A percentile compares a stretch with the other conserved stretches of the same genome.
These are phyloP conservation scores for Colletotrichum theobromicola DNA, from an alignment of 2,329 filamentous ascomycete genomes.

Conservation along the genomic window DNA sequence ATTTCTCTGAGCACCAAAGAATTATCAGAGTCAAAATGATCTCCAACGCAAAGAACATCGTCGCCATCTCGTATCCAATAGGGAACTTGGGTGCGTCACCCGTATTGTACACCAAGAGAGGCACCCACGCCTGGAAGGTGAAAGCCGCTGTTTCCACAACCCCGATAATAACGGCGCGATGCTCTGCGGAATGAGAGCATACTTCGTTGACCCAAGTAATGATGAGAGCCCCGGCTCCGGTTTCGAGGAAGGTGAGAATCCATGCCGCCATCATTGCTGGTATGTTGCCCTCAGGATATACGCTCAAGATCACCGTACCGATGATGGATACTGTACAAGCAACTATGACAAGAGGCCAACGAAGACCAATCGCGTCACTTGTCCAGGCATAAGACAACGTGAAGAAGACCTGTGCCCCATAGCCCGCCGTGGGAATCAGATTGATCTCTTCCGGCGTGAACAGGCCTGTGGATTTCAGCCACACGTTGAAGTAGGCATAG, in stretches of 20 bases:
- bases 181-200: slow-evolving; percentile 49
- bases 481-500: slow-evolving; percentile 39
- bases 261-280: slow-evolving; percentile 40
- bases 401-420: slow-evolving; percentile 45
- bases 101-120: slow-evolving; percentile 39
- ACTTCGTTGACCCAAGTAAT: slow-evolving; percentile 55
- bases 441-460: slow-evolving; percentile 24
- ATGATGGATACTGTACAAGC: slow-evolving; percentile 43
- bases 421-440: slow-evolving; percentile 24
- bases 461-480: slow-evolving; percentile 34
- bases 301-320: slow-evolving; percentile 37
- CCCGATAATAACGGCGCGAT: slow-evolving; percentile 52
- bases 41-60: slow-evolving; percentile 35
- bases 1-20: not conserved
- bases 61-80: slow-evolving; percentile 39
- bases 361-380: slow-evolving; percentile 53
- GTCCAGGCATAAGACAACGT: slow-evolving; percentile 60
- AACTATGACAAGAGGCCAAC: slow-evolving; percentile 60
- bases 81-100: slow-evolving; percentile 42
- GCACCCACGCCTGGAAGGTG: slow-evolving; percentile 49
- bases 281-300: slow-evolving; percentile 37
- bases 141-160: slow-evolving; percentile 52
- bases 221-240: slow-evolving; percentile 38
- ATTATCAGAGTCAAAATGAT: slow-evolving; percentile 23
- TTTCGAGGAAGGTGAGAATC: slow-evolving; percentile 39